Percentiles rank a stretch among this genome's conserved stretches.
phyloP scores from a whole-genome alignment of 2,329 filamentous ascomycete genomes.

The Neonectria punicea region DNA sequence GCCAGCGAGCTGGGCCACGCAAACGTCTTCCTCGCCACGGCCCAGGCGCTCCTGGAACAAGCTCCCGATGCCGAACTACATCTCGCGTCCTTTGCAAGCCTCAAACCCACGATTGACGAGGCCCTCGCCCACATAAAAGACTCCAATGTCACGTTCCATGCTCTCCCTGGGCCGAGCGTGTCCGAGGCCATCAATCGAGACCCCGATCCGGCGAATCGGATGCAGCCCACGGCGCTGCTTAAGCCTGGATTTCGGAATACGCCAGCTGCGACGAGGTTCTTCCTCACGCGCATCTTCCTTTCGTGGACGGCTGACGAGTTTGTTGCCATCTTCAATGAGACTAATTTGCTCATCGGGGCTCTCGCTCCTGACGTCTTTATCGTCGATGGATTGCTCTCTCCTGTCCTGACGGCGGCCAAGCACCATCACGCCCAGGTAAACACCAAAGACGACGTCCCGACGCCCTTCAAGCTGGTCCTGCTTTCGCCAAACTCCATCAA shows the following conservation, averaged over 20 bases:
- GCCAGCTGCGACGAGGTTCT: background rate
- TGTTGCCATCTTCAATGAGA: background rate
- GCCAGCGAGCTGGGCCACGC: constrained; percentile 16
- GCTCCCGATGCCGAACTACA: constrained; percentile 3
- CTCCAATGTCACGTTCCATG: background rate
- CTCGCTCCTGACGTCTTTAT: background rate
- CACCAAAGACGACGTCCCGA: background rate
- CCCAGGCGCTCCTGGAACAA: constrained; percentile 3
- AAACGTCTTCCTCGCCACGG: constrained; percentile 18
- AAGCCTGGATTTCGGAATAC: background rate
- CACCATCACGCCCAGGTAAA: background rate
- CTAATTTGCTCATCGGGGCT: background rate
- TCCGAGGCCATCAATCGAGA: background rate
- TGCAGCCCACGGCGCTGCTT: background rate
- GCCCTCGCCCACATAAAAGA: background rate
- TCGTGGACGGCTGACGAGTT: background rate
- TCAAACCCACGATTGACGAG: background rate
- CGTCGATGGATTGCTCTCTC: constrained; percentile 7
- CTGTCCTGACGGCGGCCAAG: constrained; percentile 12
- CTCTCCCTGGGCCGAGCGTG: background rate
- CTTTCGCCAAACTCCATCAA: constrained; percentile 19
- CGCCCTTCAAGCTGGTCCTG: constrained; percentile 7
- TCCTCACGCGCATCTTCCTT: background rate
- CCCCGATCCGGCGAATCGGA: background rate
- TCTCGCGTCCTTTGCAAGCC: constrained; percentile 1